These are phyloP conservation scores for Ceratopteris richardii DNA, from an alignment of 75 land plant genomes.

Conservation along the genomic window DNA sequence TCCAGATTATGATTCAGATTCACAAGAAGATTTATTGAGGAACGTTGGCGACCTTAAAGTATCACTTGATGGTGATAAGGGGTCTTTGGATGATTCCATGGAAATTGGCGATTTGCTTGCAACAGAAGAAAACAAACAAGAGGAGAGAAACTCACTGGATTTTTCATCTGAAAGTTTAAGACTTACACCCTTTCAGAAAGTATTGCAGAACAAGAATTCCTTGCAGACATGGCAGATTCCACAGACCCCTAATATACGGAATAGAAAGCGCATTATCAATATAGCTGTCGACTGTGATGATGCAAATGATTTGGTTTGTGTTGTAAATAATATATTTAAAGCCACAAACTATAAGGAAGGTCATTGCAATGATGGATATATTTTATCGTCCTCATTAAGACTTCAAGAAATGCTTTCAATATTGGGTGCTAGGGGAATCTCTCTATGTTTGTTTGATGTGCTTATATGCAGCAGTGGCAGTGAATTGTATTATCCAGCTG, in stretches of 20 bases:
- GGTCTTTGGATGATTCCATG: conserved; percentile 4
- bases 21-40: conserved; percentile 36
- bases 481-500: conserved; percentile 32
- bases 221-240: too few species aligned
- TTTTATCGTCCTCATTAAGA: conserved; percentile 48
- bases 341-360: conserved; percentile 5
- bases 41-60: conserved; percentile 40
- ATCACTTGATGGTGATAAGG: conserved; percentile 3
- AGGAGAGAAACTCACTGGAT: neutral
- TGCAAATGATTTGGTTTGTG: conserved; percentile 5
- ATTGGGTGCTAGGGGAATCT: conserved; percentile 24
- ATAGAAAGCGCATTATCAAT: conserved; percentile 40
- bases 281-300: conserved; percentile 61
- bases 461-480: conserved; percentile 69
- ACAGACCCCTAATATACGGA: conserved; percentile 21
- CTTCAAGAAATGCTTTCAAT: conserved; percentile 34
- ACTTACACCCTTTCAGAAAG: neutral
- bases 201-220: neutral
- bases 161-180: neutral
- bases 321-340: conserved; percentile 28
- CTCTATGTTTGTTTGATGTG: conserved; percentile 48
- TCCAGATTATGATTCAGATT: conserved; percentile 19
- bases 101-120: neutral
- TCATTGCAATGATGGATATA: conserved; percentile 25
- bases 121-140: neutral